phyloP scores from a whole-genome alignment of 2,329 filamentous ascomycete species.

The Aspergillus brunneoviolaceus region DNA sequence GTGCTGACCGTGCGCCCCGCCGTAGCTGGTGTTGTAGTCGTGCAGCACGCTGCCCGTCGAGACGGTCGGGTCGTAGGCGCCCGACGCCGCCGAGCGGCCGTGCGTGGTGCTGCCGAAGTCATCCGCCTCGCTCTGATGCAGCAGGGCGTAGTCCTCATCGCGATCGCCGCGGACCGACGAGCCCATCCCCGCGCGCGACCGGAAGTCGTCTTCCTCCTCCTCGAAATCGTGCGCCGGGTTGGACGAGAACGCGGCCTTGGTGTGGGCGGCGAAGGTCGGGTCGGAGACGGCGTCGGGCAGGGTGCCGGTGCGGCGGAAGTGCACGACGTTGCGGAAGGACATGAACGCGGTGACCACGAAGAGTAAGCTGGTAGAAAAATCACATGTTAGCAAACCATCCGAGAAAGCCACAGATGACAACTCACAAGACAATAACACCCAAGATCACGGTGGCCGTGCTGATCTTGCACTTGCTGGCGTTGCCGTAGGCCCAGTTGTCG shows the following conservation, averaged over 20 bases:
- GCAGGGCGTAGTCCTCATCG: conserved; percentile 53
- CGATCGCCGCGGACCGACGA: conserved; percentile 42
- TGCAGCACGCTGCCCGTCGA: conserved; percentile 36
- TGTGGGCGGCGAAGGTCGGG: conserved; percentile 51
- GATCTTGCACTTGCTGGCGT: conserved; percentile 55
- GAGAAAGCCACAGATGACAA: conserved; percentile 5
- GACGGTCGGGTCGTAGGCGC: conserved; percentile 42
- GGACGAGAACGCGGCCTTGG: conserved; percentile 49
- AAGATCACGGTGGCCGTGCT: conserved; percentile 57
- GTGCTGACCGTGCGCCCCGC: conserved; percentile 40
- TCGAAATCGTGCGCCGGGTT: conserved; percentile 48
- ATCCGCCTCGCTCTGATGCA: conserved; percentile 49
- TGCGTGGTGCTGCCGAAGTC: conserved; percentile 37
- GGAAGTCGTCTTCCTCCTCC: conserved; percentile 47
- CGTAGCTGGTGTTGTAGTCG: conserved; percentile 45
- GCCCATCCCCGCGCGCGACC: conserved; percentile 41
- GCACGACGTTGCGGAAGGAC: conserved; percentile 55
- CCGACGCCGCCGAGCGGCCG: conserved; percentile 37
- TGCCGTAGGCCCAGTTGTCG: conserved; percentile 57
- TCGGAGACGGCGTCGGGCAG: conserved; percentile 49
- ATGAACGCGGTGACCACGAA: conserved; percentile 55
- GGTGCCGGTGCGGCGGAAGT: conserved; percentile 58
- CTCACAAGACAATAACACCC: conserved; percentile 58
- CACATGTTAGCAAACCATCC: not conserved
- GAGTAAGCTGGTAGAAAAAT: conserved; percentile 45